Conservation (phyloP, 768 basidiomycete genomes). For the Ramaria rubella region DNA sequence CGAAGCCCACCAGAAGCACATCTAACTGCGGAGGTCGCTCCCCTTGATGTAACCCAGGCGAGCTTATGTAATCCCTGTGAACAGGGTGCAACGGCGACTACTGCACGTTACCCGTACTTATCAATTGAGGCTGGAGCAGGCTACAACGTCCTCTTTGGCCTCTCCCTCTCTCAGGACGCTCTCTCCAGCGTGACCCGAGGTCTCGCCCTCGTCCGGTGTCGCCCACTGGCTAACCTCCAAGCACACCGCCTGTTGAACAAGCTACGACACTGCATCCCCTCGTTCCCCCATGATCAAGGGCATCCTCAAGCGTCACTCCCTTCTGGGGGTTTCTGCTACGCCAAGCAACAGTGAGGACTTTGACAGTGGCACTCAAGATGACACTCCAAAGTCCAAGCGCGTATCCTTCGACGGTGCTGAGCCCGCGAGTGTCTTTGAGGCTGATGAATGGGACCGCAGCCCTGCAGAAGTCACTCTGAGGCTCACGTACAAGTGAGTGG, state of each 20-base stretch:
- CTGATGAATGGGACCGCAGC: conserved; percentile 77
- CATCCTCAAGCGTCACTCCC: conserved; percentile 10
- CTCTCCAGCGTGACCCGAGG: conserved; percentile 2
- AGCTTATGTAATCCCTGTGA: background rate
- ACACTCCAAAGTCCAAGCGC: conserved; percentile 33
- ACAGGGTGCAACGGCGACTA: background rate
- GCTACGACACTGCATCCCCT: background rate
- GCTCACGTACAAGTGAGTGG: conserved; percentile 61
- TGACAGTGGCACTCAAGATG: background rate
- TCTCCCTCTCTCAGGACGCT: conserved; percentile 2
- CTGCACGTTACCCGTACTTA: background rate
- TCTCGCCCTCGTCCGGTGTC: conserved; percentile 7
- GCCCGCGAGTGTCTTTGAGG: conserved; percentile 52
- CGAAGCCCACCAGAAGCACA: too few relatives aligned
- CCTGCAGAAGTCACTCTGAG: conserved; percentile 57
- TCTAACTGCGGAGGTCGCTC: too few relatives aligned
- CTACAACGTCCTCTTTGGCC: background rate
- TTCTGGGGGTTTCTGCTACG: background rate
- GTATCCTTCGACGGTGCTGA: conserved; percentile 56
- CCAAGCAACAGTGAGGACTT: background rate
- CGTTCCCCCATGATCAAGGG: conserved; percentile 5
- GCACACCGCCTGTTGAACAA: background rate
- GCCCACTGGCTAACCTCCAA: background rate
- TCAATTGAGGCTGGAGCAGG: background rate
- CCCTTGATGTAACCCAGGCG: too few relatives aligned